Evolutionary conservation across 2,329 filamentous ascomycete species (phyloP).

Genomic region (Paecilomyces sp.): DNA sequence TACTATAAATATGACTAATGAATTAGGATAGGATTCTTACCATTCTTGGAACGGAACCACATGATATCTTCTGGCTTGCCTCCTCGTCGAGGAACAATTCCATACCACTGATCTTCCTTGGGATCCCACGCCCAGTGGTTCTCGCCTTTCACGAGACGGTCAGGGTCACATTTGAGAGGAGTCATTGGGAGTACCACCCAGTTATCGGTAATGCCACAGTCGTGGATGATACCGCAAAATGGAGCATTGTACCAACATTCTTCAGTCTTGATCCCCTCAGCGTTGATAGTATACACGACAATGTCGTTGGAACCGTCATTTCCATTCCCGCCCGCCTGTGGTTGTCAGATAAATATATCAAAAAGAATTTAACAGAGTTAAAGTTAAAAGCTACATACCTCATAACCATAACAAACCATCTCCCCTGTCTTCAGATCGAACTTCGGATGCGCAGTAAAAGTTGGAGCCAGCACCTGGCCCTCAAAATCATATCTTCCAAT

Average conservation of each 20-base stretch:
- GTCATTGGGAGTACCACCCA: constrained; percentile 44
- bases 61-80: constrained; percentile 47
- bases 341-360: not conserved
- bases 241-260: constrained; percentile 46
- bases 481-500: constrained; percentile 45
- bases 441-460: constrained; percentile 49
- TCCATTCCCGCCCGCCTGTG: constrained; percentile 33
- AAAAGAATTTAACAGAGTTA: too few species aligned
- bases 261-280: constrained; percentile 37
- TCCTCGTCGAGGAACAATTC: constrained; percentile 44
- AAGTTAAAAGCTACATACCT: constrained; percentile 7
- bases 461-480: constrained; percentile 44
- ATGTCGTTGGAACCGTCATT: constrained; percentile 33
- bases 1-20: not conserved
- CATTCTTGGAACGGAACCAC: constrained; percentile 19
- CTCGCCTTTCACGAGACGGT: constrained; percentile 38
- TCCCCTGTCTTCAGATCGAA: constrained; percentile 46
- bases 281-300: constrained; percentile 41
- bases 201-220: constrained; percentile 43
- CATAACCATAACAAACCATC: constrained; percentile 47
- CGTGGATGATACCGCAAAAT: constrained; percentile 49
- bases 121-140: constrained; percentile 49
- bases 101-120: constrained; percentile 48
- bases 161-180: constrained; percentile 40
- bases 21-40: not conserved